Evolutionary conservation across 2,329 filamentous ascomycete species (phyloP).

Genomic region (Diatrype stigma): DNA sequence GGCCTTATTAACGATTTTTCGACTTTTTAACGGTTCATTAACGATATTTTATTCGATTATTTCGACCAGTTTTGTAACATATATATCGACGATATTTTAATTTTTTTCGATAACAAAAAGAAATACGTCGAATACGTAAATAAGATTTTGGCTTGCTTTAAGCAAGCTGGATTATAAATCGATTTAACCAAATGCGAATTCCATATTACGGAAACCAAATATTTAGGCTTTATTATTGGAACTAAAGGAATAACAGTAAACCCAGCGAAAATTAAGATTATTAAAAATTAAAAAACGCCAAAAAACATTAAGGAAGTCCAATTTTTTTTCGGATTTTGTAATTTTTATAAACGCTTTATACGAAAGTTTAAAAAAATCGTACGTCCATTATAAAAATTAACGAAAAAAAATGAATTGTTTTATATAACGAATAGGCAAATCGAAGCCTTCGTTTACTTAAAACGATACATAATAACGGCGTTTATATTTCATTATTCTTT

Average conservation of each 20-base stretch:
- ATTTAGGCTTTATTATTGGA: no score
- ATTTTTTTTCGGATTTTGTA: constrained; percentile 2
- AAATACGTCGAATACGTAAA: background rate
- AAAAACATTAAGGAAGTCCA: constrained; percentile 1
- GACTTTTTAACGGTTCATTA: no score
- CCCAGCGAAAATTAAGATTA: background rate
- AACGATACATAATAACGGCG: background rate
- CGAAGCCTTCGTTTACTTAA: background rate
- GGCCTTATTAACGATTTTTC: no score
- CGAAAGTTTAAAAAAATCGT: background rate
- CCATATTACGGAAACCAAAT: no score
- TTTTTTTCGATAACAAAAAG: no score
- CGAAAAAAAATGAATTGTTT: background rate
- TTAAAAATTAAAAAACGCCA: constrained; percentile 1
- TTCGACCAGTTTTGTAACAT: no score
- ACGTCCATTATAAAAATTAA: constrained; percentile 1
- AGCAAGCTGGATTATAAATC: background rate
- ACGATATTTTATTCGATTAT: no score
- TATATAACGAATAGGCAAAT: background rate
- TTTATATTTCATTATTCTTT: background rate
- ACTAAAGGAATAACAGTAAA: background rate
- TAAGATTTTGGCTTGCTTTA: background rate
- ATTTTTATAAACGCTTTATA: constrained; percentile 3
- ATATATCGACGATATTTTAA: no score
- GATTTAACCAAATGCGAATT: constrained; percentile 1